phyloP scores from a whole-genome alignment of 139 green algal species.

The Chlorella sp. region DNA sequence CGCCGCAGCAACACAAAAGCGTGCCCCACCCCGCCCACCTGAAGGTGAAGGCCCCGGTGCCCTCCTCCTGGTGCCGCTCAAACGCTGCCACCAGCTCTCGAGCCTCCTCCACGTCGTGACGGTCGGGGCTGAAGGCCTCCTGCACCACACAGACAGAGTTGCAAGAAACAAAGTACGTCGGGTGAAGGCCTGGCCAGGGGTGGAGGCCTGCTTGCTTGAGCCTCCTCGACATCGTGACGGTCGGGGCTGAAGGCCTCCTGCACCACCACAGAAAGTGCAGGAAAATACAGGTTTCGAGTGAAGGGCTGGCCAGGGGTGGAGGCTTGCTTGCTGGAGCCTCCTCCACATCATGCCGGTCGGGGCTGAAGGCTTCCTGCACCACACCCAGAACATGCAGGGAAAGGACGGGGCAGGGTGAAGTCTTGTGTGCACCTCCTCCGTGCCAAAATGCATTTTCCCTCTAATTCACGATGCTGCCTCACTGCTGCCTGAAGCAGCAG shows the following conservation, averaged over 20 bases:
- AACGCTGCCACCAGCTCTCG: conserved; percentile 38
- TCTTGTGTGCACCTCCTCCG: not conserved
- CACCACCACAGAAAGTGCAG: not conserved
- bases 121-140: conserved; percentile 41
- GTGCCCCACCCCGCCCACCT: not conserved
- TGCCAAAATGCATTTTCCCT: no score
- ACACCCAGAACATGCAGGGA: not conserved
- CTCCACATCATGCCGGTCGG: conserved; percentile 12
- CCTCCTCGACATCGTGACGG: not conserved
- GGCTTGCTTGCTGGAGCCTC: no score
- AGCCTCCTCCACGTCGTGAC: conserved; percentile 24
- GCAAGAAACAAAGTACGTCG: not conserved
- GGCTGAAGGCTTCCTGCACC: conserved; percentile 45
- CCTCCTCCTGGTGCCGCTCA: conserved; percentile 41
- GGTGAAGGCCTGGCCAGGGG: not conserved
- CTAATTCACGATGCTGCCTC: no score
- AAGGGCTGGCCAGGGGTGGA: not conserved
- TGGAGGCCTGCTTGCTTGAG: not conserved
- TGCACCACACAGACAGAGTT: conserved; percentile 7
- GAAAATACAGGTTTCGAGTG: not conserved
- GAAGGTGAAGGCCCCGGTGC: conserved; percentile 49
- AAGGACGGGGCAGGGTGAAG: not conserved
- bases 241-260: conserved; percentile 47
- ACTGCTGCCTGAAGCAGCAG: no score
- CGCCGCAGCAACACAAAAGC: no score